Evolutionary conservation across 129 eudicot genomes (phyloP), one percentile per base, ranked within the genome.

Genomic region (Saussurea involucrata): DNA sequence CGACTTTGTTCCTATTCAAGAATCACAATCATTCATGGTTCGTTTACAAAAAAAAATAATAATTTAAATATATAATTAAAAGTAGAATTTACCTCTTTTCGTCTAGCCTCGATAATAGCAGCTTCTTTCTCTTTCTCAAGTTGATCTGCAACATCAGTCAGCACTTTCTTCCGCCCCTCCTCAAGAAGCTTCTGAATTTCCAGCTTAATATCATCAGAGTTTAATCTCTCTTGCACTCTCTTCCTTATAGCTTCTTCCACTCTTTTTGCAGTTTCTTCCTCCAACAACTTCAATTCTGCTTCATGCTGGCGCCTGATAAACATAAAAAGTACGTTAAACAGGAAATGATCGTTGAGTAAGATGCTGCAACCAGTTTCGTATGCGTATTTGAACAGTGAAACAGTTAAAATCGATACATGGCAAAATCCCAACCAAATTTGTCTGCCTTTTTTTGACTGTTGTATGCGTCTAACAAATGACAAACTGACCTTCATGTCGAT

Each of bases 231-330:
- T 70, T 89, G 89, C 68, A 95, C 99, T 81, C 70, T 88, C 82
- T 87, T 92, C 78, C 69, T 84, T 76, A 95, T 92, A 42, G 88
- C 91, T 70, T 82, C 90, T 72, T 89, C 97, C 25, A 95, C 89
- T 86, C 99, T 86, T 79, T 78, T 95, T 74, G 97, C 88, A 29
- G 99, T 92, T 87, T 95, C 99, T 90, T 95, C 99, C 83, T 95
- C 97, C 65, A 95, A 69, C 66, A 95, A 75, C 70, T 84, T 92
- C 66, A 92, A 24, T 72, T 95, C 95, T 65, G 93, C 93, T 77
- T 90, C 99, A 27, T 86, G 87, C 66, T 92, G 97, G 66, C 92
- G 92, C 97, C 99, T 95, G 77, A 71, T 37, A 69, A 72, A 84
- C 20, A 63, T 31, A 83, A 44, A 24, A 69, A 40, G n/a, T 42